These are phyloP conservation scores for Lagenidium giganteum DNA, from an alignment of 352 stramenopile species.

Conservation along the genomic window DNA sequence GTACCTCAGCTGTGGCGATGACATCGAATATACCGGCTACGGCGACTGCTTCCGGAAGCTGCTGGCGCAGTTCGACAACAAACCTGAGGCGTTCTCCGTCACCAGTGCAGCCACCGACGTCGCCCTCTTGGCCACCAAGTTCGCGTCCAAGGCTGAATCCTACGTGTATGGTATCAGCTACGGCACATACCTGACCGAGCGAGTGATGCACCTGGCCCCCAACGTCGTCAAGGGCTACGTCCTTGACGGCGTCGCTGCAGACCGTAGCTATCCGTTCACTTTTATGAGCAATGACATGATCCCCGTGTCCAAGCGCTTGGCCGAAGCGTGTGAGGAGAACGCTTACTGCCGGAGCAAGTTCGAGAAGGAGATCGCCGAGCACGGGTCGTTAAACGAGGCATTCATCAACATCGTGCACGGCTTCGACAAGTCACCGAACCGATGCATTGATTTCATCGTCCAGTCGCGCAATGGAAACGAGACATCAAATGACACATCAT, in stretches of 20 bases:
- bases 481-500: too few relatives aligned
- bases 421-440: constrained; percentile 26
- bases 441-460: too few relatives aligned
- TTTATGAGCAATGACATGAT: not conserved
- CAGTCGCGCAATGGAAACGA: too few relatives aligned
- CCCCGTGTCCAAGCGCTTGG: constrained; percentile 12
- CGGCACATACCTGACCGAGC: constrained; percentile 15
- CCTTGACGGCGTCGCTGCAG: constrained; percentile 21
- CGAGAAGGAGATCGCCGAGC: not conserved
- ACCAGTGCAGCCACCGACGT: constrained; percentile 37
- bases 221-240: constrained; percentile 12
- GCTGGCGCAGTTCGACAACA: constrained; percentile 21
- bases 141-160: constrained; percentile 10
- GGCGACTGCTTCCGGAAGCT: constrained; percentile 7
- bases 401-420: constrained; percentile 11
- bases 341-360: constrained; percentile 7
- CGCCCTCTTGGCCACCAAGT: constrained; percentile 10
- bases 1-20: constrained; percentile 25
- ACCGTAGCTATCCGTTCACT: constrained; percentile 1
- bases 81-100: constrained; percentile 29
- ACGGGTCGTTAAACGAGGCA: constrained; percentile 26
- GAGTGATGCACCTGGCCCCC: constrained; percentile 15
- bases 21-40: constrained; percentile 17
- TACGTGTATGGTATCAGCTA: constrained; percentile 31
- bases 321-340: constrained; percentile 7